phyloP scores from a whole-genome alignment of 805 yeast species.

The Saccharomycopsis amapae region DNA sequence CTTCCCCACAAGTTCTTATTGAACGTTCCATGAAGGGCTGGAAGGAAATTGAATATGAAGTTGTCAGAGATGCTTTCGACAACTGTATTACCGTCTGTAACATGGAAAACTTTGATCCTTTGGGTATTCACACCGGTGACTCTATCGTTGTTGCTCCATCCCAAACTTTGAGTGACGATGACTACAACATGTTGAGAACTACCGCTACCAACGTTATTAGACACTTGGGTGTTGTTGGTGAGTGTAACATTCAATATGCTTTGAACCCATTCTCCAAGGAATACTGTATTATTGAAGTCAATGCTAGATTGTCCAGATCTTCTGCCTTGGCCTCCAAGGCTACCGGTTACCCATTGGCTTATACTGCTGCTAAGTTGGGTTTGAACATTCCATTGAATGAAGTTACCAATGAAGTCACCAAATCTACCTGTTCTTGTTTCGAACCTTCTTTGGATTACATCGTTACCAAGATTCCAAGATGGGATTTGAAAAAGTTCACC shows the following conservation, averaged over 20 bases:
- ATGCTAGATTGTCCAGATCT: constrained; percentile 94
- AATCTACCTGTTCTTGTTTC: constrained; percentile 90
- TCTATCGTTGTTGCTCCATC: constrained; percentile 99
- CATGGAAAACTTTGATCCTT: constrained; percentile 98
- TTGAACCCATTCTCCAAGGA: constrained; percentile 89
- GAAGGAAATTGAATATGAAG: constrained; percentile 98
- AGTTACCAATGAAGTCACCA: constrained; percentile 87
- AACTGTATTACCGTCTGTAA: constrained; percentile 98
- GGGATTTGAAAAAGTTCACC: constrained; percentile 96
- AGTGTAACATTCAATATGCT: constrained; percentile 97
- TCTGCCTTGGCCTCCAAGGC: constrained; percentile 99
- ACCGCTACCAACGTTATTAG: constrained; percentile 96
- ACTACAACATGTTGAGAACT: constrained; percentile 94
- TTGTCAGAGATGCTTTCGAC: constrained; percentile 93
- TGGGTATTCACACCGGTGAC: constrained; percentile 98
- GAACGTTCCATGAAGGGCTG: constrained; percentile 98
- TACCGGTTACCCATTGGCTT: constrained; percentile 96
- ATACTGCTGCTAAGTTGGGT: constrained; percentile 96
- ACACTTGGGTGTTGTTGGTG: constrained; percentile 98
- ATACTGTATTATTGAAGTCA: constrained; percentile 95
- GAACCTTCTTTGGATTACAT: constrained; percentile 97
- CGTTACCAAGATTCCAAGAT: constrained; percentile 96
- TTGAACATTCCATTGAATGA: constrained; percentile 87
- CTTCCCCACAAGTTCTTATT: constrained; percentile 92
- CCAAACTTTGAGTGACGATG: constrained; percentile 94